These are phyloP conservation scores for Colletotrichum australisinense DNA, from an alignment of 2,329 filamentous ascomycete species.

Conservation along the genomic window DNA sequence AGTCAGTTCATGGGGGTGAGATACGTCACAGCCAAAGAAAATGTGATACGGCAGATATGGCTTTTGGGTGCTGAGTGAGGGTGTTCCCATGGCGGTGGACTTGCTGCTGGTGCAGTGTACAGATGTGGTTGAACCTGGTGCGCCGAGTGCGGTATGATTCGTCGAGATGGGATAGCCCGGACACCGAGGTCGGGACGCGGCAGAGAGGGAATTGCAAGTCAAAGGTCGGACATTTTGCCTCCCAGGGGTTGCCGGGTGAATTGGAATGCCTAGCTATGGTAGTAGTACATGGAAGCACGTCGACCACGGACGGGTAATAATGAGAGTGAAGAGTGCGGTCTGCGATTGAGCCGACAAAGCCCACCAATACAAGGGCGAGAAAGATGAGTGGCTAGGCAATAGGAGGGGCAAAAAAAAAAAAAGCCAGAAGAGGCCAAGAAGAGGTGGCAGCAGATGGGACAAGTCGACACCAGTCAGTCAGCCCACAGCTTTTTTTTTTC, in stretches of 20 bases:
- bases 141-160: conserved; percentile 23
- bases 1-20: conserved; percentile 6
- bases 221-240: conserved; percentile 20
- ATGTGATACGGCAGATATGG: conserved; percentile 2
- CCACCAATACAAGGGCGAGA: conserved; percentile 30
- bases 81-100: not conserved
- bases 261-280: not conserved
- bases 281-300: not conserved
- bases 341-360: conserved; percentile 9
- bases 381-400: conserved; percentile 6
- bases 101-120: too few relatives aligned
- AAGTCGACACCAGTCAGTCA: conserved; percentile 29
- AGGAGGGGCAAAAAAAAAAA: conserved; percentile 17
- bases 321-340: not conserved
- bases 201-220: not conserved
- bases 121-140: not conserved
- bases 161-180: conserved; percentile 15
- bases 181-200: conserved; percentile 24
- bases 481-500: conserved; percentile 17
- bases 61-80: conserved; percentile 30
- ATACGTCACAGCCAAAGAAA: conserved; percentile 23
- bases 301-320: not conserved
- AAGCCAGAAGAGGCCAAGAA: not conserved
- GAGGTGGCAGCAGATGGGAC: not conserved
- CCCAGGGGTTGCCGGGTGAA: conserved; percentile 27